These are phyloP conservation scores for Penicillium sp. DNA, from an alignment of 2,329 filamentous ascomycete species.

Conservation along the genomic window DNA sequence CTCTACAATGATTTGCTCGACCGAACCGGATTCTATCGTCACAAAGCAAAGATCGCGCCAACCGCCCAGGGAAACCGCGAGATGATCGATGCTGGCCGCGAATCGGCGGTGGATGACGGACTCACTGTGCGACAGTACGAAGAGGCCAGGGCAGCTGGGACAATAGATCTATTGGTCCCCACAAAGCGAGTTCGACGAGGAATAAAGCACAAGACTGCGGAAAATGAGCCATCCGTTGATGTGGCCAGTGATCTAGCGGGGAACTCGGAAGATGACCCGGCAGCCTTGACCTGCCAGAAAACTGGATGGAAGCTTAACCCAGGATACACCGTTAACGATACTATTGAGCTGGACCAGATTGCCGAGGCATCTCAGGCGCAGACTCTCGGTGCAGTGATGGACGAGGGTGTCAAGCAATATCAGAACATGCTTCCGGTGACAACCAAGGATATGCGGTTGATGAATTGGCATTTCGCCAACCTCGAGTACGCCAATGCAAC, in stretches of 20 bases:
- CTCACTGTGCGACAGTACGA: slow-evolving; percentile 72
- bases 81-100: slow-evolving; percentile 77
- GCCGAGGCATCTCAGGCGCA: slow-evolving; percentile 61
- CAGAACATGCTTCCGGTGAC: slow-evolving; percentile 76
- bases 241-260: slow-evolving; percentile 57
- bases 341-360: slow-evolving; percentile 67
- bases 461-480: slow-evolving; percentile 99
- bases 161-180: slow-evolving; percentile 42
- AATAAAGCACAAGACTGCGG: slow-evolving; percentile 46
- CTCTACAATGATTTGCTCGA: slow-evolving; percentile 95
- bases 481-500: slow-evolving; percentile 96
- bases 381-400: slow-evolving; percentile 85
- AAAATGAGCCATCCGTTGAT: slow-evolving; percentile 47
- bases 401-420: slow-evolving; percentile 87
- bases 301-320: slow-evolving; percentile 80
- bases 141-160: slow-evolving; percentile 62
- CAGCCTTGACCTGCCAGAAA: slow-evolving; percentile 69
- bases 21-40: slow-evolving; percentile 84
- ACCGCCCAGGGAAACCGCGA: slow-evolving; percentile 79
- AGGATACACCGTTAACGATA: slow-evolving; percentile 60
- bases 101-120: slow-evolving; percentile 66
- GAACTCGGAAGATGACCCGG: slow-evolving; percentile 65
- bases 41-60: slow-evolving; percentile 66
- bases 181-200: slow-evolving; percentile 44
- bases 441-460: slow-evolving; percentile 79